Evolutionary conservation across 2,329 filamentous ascomycete species (phyloP).

Genomic region (Sporothrix dimorphospora): DNA sequence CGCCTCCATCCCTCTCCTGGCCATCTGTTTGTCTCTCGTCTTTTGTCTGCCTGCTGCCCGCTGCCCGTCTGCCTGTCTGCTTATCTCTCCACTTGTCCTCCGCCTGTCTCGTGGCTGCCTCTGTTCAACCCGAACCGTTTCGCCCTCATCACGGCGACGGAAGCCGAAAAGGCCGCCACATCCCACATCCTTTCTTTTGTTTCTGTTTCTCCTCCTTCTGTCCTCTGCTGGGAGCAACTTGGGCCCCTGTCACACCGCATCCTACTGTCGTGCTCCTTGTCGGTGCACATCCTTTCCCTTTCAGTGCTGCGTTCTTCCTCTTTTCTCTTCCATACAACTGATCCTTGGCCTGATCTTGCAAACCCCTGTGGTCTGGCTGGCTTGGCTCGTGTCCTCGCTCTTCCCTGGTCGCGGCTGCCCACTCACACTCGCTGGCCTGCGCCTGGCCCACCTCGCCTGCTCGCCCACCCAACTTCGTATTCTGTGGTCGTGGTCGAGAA

Average conservation of each 20-base stretch:
- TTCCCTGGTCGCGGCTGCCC: constrained; percentile 1
- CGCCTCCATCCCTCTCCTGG: neutral
- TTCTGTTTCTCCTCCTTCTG: neutral
- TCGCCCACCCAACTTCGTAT: constrained; percentile 2
- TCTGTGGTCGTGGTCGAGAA: constrained; percentile 3
- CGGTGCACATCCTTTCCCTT: constrained; percentile 22
- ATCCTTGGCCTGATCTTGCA: neutral
- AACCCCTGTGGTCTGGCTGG: neutral
- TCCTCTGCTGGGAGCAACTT: neutral
- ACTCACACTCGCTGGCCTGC: neutral
- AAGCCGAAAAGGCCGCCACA: constrained; percentile 1
- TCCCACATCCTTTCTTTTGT: neutral
- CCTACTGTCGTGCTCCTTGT: constrained; percentile 17
- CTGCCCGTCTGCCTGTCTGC: neutral
- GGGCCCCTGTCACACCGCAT: constrained; percentile 18
- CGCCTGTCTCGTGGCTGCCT: neutral
- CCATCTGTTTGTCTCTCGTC: neutral
- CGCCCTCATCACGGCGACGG: constrained; percentile 1
- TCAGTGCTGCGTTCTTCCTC: neutral
- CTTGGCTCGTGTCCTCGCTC: neutral
- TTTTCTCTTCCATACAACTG: neutral
- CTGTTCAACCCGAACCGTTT: constrained; percentile 9
- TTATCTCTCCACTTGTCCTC: neutral
- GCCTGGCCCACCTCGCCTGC: neutral
- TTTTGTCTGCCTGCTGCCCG: neutral